Evolutionary conservation across 148 eudicot species (phyloP), one percentile per base, ranked within the genome.

Genomic region (Pharnaceum exiguum): DNA sequence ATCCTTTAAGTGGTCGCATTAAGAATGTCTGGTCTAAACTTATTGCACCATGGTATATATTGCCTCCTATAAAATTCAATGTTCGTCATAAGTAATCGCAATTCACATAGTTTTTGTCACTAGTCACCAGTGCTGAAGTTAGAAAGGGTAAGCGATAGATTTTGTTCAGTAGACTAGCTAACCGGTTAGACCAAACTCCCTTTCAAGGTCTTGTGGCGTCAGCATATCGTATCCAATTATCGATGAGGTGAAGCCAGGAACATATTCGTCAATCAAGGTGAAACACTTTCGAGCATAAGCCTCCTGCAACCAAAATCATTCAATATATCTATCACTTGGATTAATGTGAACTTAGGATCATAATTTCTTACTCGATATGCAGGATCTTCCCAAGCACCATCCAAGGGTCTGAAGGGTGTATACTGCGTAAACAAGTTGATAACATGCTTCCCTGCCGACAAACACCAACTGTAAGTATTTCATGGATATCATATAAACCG

Each of bases 141-240:
- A n/a, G n/a, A n/a, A n/a, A n/a, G n/a, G n/a, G n/a, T n/a, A n/a
- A n/a, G n/a, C n/a, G n/a, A n/a, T n/a, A n/a, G n/a, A n/a, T n/a
- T n/a, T n/a, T n/a, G n/a, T n/a, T n/a, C n/a, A n/a, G n/a, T n/a
- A n/a, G n/a, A n/a, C n/a, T n/a, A n/a, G n/a, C n/a, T n/a, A n/a
- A 87, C 90, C 96, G 62, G 89, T 85, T 48, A 88, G 62, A 37
- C 96, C 89, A 63, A 85, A 51, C 66, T 69, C 84, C 70, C 80
- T 78, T 65, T 89, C 93, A 27, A 89, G 86, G 63, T 85, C 96
- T 16, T 91, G 96, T 10, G 96, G 93, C 62, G 96, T 74, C 74
- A 89, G 72, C 96, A 89, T 89, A 66, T 85, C 96, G 51, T 82
- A 89, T 58, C 82, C 87, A 58, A 89, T 66, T 44, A 89, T 50